A percentile compares a stretch with the other conserved stretches of the same genome.
Conservation (phyloP, 1,284 basidiomycete genomes). For the Leccinum pallidistipes region DNA sequence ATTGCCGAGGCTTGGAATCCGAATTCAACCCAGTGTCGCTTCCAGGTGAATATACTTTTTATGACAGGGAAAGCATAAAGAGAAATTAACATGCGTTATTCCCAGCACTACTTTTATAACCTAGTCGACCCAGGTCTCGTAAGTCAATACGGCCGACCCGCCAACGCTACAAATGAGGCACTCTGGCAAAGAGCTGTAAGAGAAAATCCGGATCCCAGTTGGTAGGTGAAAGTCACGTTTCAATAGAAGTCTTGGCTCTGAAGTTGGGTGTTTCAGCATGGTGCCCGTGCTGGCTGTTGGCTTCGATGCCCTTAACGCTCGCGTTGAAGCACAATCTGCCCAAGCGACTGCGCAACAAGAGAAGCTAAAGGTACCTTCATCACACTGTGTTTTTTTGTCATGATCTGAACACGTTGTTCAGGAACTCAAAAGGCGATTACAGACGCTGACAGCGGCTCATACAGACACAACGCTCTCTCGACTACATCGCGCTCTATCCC, state of each 20-base stretch:
- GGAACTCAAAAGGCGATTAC: constrained; percentile 69
- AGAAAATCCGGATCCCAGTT: constrained; percentile 82
- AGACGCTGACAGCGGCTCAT: constrained; percentile 65
- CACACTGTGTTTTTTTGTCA: not conserved
- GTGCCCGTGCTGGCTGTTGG: constrained; percentile 83
- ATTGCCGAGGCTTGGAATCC: constrained; percentile 77
- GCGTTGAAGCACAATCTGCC: constrained; percentile 76
- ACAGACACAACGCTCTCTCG: constrained; percentile 70
- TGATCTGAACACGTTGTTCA: constrained; percentile 26
- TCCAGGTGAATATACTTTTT: constrained; percentile 59
- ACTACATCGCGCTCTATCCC: constrained; percentile 61
- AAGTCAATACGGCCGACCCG: constrained; percentile 70
- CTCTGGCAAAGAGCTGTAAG: constrained; percentile 79
- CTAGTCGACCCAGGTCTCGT: constrained; percentile 77
- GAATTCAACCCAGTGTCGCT: constrained; percentile 68
- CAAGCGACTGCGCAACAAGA: constrained; percentile 72
- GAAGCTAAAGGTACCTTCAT: constrained; percentile 53
- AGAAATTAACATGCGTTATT: constrained; percentile 6
- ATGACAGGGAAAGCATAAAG: not conserved
- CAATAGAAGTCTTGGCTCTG: constrained; percentile 4
- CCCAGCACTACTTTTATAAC: constrained; percentile 83
- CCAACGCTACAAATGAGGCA: constrained; percentile 71
- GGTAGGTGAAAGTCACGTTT: constrained; percentile 47
- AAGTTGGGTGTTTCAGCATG: constrained; percentile 48
- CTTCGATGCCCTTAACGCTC: constrained; percentile 79